Evolutionary conservation across 1,284 basidiomycete genomes (phyloP), one percentile per base, ranked within the genome.

Genomic region (Irpex sp.): DNA sequence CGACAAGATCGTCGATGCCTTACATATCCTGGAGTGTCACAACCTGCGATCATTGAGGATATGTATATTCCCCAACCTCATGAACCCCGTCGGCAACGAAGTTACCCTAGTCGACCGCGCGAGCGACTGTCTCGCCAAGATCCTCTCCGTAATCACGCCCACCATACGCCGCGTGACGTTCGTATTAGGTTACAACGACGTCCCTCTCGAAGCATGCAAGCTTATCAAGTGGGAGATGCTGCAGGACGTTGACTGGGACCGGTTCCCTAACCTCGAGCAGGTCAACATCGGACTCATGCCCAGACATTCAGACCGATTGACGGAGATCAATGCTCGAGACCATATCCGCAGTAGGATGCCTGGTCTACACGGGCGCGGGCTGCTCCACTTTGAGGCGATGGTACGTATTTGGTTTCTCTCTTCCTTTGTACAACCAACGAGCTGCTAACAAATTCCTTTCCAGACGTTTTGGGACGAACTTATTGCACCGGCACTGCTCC

Each of bases 261-360:
- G 58, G 23, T 42, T 60, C 35, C 21, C 19, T 18, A 42, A 60
- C 45, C 52, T 60, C 12, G 36, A 60, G 39, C 36, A 35, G n/a
- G 37, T 60, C 23, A 56, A 49, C 7, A 45, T 60, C 48, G 58
- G 52, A 5, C 53, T 60, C 52, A 60, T 60, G 58, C 58, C 58
- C 21, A 33, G 54, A 23, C 58, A 53, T 47, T 60, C 58, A 19
- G 58, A 60, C 33, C 48, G 51, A 8, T 37, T 39, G 16, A 56
- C 54, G 28, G 58, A 60, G 33, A 47, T 56, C 36, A 60, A 55
- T 28, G 58, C 58, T 12, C 35, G 58, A 42, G 52, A 54, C 28
- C 52, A 54, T 21, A 54, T 54, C 23, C 52, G 52, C 21, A n/a
- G 12, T 35, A 54, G 52, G 52, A 54, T 54, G 52, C 52, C 52